Conservation (phyloP, 2,329 filamentous ascomycete species). For the Phaeophleospora eucalypticola region DNA sequence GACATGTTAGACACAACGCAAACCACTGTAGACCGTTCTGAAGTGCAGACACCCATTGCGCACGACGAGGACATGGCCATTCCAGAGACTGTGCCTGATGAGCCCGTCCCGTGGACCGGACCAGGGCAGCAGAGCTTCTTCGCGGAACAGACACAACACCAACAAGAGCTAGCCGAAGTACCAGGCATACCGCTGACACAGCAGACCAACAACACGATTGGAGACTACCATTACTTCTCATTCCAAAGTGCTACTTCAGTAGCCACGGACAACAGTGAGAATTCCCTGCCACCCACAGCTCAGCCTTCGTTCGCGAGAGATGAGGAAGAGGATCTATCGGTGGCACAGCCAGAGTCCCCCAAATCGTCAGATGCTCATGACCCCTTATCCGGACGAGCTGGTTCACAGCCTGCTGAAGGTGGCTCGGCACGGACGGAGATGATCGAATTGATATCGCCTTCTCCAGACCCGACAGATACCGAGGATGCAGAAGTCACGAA, state of each 20-base stretch:
- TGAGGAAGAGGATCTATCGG: background rate
- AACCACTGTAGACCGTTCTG: slow-evolving; percentile 6
- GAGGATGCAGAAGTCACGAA: slow-evolving; percentile 1
- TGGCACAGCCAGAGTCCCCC: too few relatives aligned
- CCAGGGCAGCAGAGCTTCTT: slow-evolving; percentile 11
- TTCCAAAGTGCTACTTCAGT: slow-evolving; percentile 12
- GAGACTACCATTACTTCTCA: slow-evolving; percentile 14
- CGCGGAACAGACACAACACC: slow-evolving; percentile 8
- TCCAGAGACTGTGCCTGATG: slow-evolving; percentile 5
- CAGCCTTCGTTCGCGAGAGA: background rate
- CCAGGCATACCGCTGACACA: background rate
- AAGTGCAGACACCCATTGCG: slow-evolving; percentile 2
- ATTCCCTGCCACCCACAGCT: background rate
- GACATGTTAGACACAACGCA: slow-evolving; percentile 11
- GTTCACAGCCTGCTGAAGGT: too few relatives aligned
- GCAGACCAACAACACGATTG: background rate
- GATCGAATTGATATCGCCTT: background rate
- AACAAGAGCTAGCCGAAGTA: slow-evolving; percentile 1
- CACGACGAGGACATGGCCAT: slow-evolving; percentile 4
- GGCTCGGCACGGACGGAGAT: too few relatives aligned
- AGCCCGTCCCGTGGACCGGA: slow-evolving; percentile 1
- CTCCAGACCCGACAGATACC: background rate
- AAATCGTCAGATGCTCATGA: too few relatives aligned
- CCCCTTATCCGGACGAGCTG: too few relatives aligned
- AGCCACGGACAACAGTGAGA: slow-evolving; percentile 7